Conservation (phyloP, 371 early-diverging fungal genomes). For the Saksenaea vasiformis region DNA sequence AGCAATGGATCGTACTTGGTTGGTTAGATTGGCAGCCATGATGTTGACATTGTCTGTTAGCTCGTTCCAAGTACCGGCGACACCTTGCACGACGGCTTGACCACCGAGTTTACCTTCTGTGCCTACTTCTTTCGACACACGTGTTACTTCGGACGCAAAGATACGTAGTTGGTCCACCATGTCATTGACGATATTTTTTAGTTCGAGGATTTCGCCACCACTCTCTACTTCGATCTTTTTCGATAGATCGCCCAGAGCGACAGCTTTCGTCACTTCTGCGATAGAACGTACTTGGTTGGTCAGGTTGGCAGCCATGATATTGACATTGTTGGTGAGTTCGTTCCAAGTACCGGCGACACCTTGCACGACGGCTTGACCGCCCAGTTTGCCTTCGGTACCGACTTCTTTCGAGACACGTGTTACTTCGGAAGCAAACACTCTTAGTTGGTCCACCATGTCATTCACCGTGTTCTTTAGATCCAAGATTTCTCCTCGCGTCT, state of each 20-base stretch:
- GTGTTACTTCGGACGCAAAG: constrained; percentile 52
- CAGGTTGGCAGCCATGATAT: constrained; percentile 63
- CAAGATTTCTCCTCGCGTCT: constrained; percentile 43
- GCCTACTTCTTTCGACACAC: constrained; percentile 43
- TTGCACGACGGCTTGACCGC: constrained; percentile 59
- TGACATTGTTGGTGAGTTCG: constrained; percentile 64
- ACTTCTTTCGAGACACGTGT: constrained; percentile 57
- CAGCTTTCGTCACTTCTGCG: constrained; percentile 59
- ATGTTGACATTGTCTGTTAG: constrained; percentile 49
- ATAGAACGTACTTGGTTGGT: constrained; percentile 62
- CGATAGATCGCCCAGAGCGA: constrained; percentile 53
- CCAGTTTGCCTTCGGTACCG: constrained; percentile 61
- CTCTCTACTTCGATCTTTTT: constrained; percentile 62
- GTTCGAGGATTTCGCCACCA: constrained; percentile 62
- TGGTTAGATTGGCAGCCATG: constrained; percentile 57
- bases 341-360: constrained; percentile 66
- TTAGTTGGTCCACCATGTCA: constrained; percentile 60
- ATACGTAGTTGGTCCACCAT: constrained; percentile 59
- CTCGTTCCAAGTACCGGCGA: constrained; percentile 50
- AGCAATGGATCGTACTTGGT: constrained; percentile 56
- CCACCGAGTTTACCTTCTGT: constrained; percentile 50
- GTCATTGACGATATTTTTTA: constrained; percentile 70
- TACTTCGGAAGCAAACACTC: constrained; percentile 56
- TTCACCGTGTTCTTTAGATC: constrained; percentile 49
- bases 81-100: constrained; percentile 42